Evolutionary conservation across 2,329 filamentous ascomycete species (phyloP), one percentile per base, ranked within the genome.

Genomic region (Aspergillus alliaceus): DNA sequence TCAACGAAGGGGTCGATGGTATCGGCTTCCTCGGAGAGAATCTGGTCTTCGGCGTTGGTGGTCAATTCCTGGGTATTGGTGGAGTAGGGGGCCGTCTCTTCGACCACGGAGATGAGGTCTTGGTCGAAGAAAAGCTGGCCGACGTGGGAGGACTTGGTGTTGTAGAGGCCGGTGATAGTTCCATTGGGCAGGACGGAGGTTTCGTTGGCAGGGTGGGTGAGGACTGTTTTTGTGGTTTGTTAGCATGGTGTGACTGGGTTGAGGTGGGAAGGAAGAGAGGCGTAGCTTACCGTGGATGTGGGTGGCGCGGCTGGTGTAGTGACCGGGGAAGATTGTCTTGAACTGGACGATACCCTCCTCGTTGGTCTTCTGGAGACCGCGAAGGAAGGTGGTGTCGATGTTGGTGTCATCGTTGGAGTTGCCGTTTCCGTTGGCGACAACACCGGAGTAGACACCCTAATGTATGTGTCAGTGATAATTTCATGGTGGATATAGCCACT

Each of bases 101-200:
- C 80, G 54, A 88, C 83, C 37, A 75, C 60, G 25, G 65, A 64
- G 62, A 84, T 80, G 9, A 89, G 79, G 60, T 78, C 75, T 67
- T 87, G 82, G 69, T 89, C 84, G 55, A 86, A 86, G 78, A 86
- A 89, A 51, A 86, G 67, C 69, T 90, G 86, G 18, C 86, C 86
- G 37, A 88, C 79, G 72, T 89, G 85, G 7, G 82, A 80, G 56
- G 83, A 79, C 51, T 73, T 77, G 12, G 70, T 22, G 14, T 61
- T 65, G 58, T 69, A 71, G 15, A 77, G 76, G 58, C 78, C 81
- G 39, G 72, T 70, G 59, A 84, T 79, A 56, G 83, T 82, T 53
- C 80, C 82, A 66, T 81, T 85, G 47, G 75, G 62, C 46, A 78
- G 74, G 6, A 77, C 66, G 11, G 68, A 70, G 9, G 70, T 70